phyloP scores from a whole-genome alignment of 1,284 basidiomycete species.

The Trametes sp. region DNA sequence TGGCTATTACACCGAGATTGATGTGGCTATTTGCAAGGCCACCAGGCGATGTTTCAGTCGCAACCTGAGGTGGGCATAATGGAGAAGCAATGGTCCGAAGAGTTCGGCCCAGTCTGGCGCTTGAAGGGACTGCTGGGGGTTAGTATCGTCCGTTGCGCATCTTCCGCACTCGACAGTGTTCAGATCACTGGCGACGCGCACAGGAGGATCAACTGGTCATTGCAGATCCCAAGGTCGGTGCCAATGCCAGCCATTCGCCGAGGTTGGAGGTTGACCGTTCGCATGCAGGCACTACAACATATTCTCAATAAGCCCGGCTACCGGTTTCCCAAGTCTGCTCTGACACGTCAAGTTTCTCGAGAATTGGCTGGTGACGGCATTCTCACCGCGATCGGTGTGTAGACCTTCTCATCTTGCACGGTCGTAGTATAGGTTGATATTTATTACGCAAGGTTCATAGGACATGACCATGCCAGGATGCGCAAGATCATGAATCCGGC shows the following conservation, averaged over 20 bases:
- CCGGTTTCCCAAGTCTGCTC: slow-evolving; percentile 30
- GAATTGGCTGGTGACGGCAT: slow-evolving; percentile 24
- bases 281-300: slow-evolving; percentile 34
- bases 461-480: slow-evolving; percentile 32
- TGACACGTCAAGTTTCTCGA: slow-evolving; percentile 11
- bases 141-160: background rate
- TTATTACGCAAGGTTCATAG: background rate
- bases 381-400: slow-evolving; percentile 27
- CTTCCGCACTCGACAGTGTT: background rate
- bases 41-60: background rate
- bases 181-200: background rate
- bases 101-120: slow-evolving; percentile 36
- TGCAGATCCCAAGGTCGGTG: slow-evolving; percentile 21
- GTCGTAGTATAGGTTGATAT: no score
- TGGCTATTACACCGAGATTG: background rate
- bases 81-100: slow-evolving; percentile 31
- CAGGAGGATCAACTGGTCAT: slow-evolving; percentile 20
- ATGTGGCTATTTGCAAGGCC: background rate
- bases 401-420: background rate
- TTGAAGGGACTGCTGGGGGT: slow-evolving; percentile 28
- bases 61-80: background rate
- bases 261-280: no score
- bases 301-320: slow-evolving; percentile 38
- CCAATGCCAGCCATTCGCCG: background rate
- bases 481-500: slow-evolving; percentile 41